Evolutionary conservation across 495 filamentous ascomycete species (phyloP), one percentile per base, ranked within the genome.

Genomic region (Lichenothelia convexa): DNA sequence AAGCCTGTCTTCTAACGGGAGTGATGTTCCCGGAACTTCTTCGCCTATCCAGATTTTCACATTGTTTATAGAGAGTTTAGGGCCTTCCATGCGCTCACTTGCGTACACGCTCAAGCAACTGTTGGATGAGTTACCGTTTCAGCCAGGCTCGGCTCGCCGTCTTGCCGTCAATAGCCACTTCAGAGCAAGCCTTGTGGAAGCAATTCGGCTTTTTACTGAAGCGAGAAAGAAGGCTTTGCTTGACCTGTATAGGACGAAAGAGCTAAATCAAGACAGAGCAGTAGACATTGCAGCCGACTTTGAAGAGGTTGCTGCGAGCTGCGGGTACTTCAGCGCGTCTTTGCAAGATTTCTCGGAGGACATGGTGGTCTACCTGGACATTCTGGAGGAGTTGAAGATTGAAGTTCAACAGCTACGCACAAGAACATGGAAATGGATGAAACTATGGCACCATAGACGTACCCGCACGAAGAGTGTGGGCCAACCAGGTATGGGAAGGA

Each of bases 271-370:
- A 37, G 58, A 72, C 3, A 63, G 70, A 21, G 67, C 70, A 2
- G 61, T 79, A 21, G 75, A 75, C 27, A 62, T 81, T n/a, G 78
- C 87, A 41, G 89, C 89, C 4, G 89, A 93, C 49, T 78, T 92
- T 34, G 89, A 97, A 53, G 89, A 97, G 55, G 84, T 95, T 6
- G 82, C 85, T 21, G 89, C 89, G 4, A 87, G 82, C 30, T 97
- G 89, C 48, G 86, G 87, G 2, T 83, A 95, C 50, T 97, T 94
- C 51, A 81, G 77, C 49, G 92, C 84, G 47, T 85, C 80, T 15
- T 61, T 97, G 18, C 66, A 85, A 38, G 76, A 83, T 43, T 83
- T 95, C 54, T 85, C 84, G 0, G 79, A 92, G 49, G 83, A 93
- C 50, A 76, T 92, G 63, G 68, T 80, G 38, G 69, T 64, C 8